These are phyloP conservation scores for Erucastrum elatum DNA, from an alignment of 345 rosid genomes.

Conservation along the genomic window DNA sequence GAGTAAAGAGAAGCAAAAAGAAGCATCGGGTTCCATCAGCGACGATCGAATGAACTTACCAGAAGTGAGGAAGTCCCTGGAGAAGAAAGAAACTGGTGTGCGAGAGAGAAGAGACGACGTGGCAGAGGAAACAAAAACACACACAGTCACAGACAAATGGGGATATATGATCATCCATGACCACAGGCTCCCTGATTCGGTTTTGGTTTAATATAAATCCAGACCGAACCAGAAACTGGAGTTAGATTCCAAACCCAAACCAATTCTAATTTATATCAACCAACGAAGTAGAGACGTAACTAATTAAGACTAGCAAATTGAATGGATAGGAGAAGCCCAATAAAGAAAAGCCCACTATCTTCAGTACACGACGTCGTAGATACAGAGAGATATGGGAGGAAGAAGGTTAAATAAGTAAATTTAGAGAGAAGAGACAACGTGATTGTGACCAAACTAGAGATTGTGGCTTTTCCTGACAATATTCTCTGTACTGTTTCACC, in stretches of 20 bases:
- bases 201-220: background rate
- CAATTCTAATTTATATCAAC: background rate
- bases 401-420: constrained; percentile 18
- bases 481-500: constrained; percentile 50
- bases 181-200: background rate
- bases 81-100: background rate
- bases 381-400: background rate
- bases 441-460: constrained; percentile 18
- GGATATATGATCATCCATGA: background rate
- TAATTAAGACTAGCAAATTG: too few relatives aligned
- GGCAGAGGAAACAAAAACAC: background rate
- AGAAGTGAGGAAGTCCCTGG: background rate
- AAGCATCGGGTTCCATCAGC: background rate
- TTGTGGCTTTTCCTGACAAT: constrained; percentile 60
- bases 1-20: background rate
- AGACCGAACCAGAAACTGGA: background rate
- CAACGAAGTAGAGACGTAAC: too few relatives aligned
- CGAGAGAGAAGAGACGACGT: constrained; percentile 1
- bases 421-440: background rate
- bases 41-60: constrained; percentile 16
- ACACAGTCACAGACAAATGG: background rate
- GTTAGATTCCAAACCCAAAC: background rate
- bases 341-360: background rate
- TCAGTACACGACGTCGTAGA: background rate
- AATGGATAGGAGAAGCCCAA: background rate